A percentile compares a stretch with the other conserved stretches of the same genome.
Conservation (phyloP, 352 stramenopile genomes). For the Phytopythium mirpurense region DNA sequence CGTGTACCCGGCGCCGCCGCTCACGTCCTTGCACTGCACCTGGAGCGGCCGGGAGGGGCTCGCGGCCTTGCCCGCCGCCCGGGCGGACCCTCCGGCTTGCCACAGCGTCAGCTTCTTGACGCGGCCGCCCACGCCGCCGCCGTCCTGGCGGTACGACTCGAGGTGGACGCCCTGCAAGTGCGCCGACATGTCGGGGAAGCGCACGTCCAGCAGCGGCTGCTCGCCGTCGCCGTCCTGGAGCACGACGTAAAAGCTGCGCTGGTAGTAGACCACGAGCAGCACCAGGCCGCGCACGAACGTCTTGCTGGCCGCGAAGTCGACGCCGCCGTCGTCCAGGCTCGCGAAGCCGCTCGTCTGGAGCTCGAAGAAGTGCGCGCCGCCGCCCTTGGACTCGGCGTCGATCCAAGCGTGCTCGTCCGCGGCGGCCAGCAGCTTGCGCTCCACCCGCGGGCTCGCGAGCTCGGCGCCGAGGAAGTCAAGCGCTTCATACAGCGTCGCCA, state of each 20-base stretch:
- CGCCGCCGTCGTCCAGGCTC: constrained; percentile 58
- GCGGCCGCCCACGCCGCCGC: constrained; percentile 10
- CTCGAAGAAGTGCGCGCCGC: constrained; percentile 90
- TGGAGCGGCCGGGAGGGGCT: constrained; percentile 75
- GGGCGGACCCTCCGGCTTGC: constrained; percentile 37
- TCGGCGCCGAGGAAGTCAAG: constrained; percentile 85
- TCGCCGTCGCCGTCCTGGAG: constrained; percentile 87
- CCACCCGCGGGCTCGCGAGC: constrained; percentile 72
- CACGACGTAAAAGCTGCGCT: constrained; percentile 89
- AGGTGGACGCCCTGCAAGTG: constrained; percentile 89
- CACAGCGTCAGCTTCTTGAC: constrained; percentile 93
- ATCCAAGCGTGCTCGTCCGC: constrained; percentile 88
- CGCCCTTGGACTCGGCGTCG: constrained; percentile 57
- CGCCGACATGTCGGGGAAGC: constrained; percentile 89
- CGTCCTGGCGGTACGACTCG: constrained; percentile 70
- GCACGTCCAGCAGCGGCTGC: constrained; percentile 92
- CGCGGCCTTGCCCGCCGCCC: constrained; percentile 44
- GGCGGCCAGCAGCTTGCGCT: constrained; percentile 84
- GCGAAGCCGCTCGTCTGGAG: constrained; percentile 86
- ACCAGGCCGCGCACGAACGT: constrained; percentile 82
- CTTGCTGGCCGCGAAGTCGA: constrained; percentile 85
- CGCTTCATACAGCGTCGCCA: constrained; percentile 77
- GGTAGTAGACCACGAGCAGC: constrained; percentile 81
- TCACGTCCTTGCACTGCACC: constrained; percentile 82
- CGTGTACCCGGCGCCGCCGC: constrained; percentile 64